A percentile compares a stretch with the other conserved stretches of the same genome.
Conservation (phyloP, 768 basidiomycete species). For the Trichaptum fuscoviolaceum region DNA sequence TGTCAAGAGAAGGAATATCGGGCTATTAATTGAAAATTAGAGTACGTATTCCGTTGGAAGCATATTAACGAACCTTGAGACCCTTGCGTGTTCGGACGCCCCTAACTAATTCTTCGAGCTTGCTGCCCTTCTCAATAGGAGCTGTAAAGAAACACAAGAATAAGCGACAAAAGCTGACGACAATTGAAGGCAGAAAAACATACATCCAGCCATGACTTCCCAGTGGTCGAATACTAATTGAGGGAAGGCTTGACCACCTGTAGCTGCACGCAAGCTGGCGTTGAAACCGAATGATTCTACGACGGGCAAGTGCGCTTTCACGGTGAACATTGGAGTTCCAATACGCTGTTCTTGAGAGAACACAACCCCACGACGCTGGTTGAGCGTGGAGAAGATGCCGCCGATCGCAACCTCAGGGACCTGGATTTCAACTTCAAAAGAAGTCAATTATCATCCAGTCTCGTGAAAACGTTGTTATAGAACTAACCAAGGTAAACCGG, state of each 20-base stretch:
- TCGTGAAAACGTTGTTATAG: not conserved
- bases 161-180: constrained; percentile 6
- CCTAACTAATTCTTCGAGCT: constrained; percentile 80
- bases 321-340: constrained; percentile 99
- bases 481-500: constrained; percentile 85
- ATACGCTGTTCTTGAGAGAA: constrained; percentile 95
- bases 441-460: constrained; percentile 13
- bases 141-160: constrained; percentile 33
- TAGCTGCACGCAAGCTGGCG: constrained; percentile 87
- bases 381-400: constrained; percentile 91
- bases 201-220: constrained; percentile 79
- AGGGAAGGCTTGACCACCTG: constrained; percentile 97
- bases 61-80: constrained; percentile 61
- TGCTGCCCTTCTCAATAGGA: constrained; percentile 85
- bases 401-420: constrained; percentile 97
- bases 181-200: constrained; percentile 27
- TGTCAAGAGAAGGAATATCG: constrained; percentile 82
- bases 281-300: constrained; percentile 97
- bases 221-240: constrained; percentile 93
- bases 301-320: constrained; percentile 95
- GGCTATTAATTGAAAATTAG: constrained; percentile 41
- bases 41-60: constrained; percentile 4
- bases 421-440: constrained; percentile 81
- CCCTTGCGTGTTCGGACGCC: constrained; percentile 89
- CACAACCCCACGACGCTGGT: constrained; percentile 97